Evolutionary conservation across 2,329 filamentous ascomycete genomes (phyloP), one percentile per base, ranked within the genome.

Genomic region (Passalora sequoiae): DNA sequence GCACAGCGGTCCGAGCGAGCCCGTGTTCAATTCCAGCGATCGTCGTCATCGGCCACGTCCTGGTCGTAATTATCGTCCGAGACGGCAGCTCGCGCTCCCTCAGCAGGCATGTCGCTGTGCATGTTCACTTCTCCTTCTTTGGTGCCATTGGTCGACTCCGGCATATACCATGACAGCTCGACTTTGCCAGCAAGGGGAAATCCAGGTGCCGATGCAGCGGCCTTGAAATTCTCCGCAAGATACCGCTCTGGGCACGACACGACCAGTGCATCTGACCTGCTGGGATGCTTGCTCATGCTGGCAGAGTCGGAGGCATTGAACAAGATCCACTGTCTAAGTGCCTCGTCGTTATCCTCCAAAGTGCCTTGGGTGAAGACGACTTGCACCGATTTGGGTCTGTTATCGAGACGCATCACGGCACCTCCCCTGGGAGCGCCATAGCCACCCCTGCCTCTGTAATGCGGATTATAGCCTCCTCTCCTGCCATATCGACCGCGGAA

Each of bases 341-440:
- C 72, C 64, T 89, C 85, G 51, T 89, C 81, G 57, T 78, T 78
- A 21, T 75, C 75, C 10, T 79, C 58, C 83, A 80, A 63, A 81
- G 80, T 74, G 3, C 80, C 83, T 19, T 56, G 51, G 1, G 46
- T 47, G 42, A 65, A 61, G 6, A 73, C 72, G 17, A 91, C 66
- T 4, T 76, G 74, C 7, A 92, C 69, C 49, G 75, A 81, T 60
- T 77, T 84, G 0, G 86, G 82, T 32, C 86, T 74, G 61, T 89
- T 89, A 58, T 92, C 86, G 16, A 92, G 71, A 13, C 83, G 82
- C 54, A 74, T 70, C 12, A 78, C 75, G 42, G 70, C 71, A 53
- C 82, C 71, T 19, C 69, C 69, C 13, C 66, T 45, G 15, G 49
- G 54, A 12, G 50, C 84, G 4, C 67, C 68, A 50, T 58, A 69